A percentile compares a stretch with the other conserved stretches of the same genome.
These are phyloP conservation scores for Leishmania major DNA, from an alignment of 208 protist genomes.

Conservation along the genomic window DNA sequence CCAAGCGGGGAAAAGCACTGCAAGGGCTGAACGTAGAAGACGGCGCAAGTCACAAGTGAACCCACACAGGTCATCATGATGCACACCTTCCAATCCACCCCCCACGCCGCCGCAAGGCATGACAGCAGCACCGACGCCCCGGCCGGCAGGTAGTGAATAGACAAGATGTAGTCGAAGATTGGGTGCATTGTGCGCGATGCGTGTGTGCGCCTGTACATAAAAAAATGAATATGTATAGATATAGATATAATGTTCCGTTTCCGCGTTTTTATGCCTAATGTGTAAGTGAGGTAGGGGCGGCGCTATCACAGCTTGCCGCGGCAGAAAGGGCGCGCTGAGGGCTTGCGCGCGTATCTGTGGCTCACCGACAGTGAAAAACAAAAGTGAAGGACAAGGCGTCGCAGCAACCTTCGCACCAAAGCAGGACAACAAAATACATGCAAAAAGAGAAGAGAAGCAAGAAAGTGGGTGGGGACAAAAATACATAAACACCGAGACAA, in stretches of 20 bases:
- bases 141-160: slow-evolving; percentile 25
- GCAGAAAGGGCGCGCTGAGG: background rate
- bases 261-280: background rate
- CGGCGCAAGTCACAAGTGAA: slow-evolving; percentile 2
- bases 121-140: slow-evolving; percentile 8
- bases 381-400: background rate
- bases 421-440: background rate
- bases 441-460: background rate
- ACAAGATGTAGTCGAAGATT: slow-evolving; percentile 22
- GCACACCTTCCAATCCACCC: slow-evolving; percentile 9
- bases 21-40: slow-evolving; percentile 55
- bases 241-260: background rate
- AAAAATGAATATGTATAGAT: background rate
- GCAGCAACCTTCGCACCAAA: background rate
- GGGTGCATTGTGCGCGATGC: background rate
- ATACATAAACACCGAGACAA: background rate
- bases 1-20: slow-evolving; percentile 49
- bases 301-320: background rate
- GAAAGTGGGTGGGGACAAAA: background rate
- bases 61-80: slow-evolving; percentile 18
- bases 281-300: background rate
- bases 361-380: background rate
- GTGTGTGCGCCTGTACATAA: background rate
- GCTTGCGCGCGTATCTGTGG: background rate
- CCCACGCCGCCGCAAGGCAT: slow-evolving; percentile 3